phyloP scores from a whole-genome alignment of 1,284 basidiomycete species.

The Fomitopsis schrenkii region DNA sequence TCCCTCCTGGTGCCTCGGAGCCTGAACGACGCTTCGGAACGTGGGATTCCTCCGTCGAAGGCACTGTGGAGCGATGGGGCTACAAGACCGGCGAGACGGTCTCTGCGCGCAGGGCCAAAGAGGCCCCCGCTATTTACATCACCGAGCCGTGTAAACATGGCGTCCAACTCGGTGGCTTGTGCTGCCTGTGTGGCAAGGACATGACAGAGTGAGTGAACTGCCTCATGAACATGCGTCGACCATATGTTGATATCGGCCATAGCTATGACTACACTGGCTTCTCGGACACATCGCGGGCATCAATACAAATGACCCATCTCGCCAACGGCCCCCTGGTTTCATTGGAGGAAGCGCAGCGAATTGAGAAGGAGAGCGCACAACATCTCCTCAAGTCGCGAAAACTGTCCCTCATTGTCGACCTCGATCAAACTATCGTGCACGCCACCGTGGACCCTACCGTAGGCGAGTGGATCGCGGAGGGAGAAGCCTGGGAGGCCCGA shows the following conservation, averaged over 20 bases:
- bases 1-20: constrained; percentile 32
- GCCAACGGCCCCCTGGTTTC: constrained; percentile 77
- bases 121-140: constrained; percentile 59
- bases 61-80: constrained; percentile 64
- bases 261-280: constrained; percentile 87
- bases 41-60: constrained; percentile 85
- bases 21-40: constrained; percentile 77
- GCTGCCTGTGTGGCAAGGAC: constrained; percentile 91
- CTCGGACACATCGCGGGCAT: constrained; percentile 75
- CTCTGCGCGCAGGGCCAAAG: constrained; percentile 49
- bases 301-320: constrained; percentile 83
- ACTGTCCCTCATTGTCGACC: constrained; percentile 94
- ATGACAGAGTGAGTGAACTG: constrained; percentile 71
- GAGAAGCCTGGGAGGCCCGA: constrained; percentile 67
- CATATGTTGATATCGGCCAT: constrained; percentile 9
- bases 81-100: constrained; percentile 57
- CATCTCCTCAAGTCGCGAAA: constrained; percentile 75
- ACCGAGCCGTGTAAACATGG: constrained; percentile 91
- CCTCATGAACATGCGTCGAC: constrained; percentile 5
- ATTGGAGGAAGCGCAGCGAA: constrained; percentile 82
- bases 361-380: constrained; percentile 79
- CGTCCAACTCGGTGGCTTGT: constrained; percentile 89
- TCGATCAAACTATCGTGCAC: constrained; percentile 98
- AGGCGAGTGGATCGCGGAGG: constrained; percentile 92
- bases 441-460: constrained; percentile 98